phyloP scores from a whole-genome alignment of 768 basidiomycete genomes.

The Boletus pseudo-olivaceus region DNA sequence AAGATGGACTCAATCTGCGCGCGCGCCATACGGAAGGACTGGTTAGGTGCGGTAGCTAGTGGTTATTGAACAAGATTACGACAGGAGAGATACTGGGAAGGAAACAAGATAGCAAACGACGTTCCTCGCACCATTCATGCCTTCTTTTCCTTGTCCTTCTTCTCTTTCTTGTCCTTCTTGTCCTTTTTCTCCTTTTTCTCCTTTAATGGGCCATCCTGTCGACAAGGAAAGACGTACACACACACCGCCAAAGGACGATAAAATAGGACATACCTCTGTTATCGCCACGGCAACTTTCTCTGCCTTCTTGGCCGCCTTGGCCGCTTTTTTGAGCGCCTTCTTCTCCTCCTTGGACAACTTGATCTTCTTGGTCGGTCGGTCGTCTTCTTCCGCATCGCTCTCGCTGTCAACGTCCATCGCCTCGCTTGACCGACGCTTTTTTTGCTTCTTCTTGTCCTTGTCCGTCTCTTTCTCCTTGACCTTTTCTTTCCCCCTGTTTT shows the following conservation, averaged over 20 bases:
- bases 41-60: not conserved
- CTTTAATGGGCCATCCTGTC: slow-evolving; percentile 34
- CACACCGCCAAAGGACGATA: slow-evolving; percentile 1
- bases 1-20: slow-evolving; percentile 34
- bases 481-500: slow-evolving; percentile 7
- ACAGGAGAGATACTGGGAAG: not conserved
- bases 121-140: slow-evolving; percentile 20
- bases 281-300: slow-evolving; percentile 32
- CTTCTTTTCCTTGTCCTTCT: slow-evolving; percentile 51
- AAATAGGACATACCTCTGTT: slow-evolving; percentile 33
- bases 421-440: slow-evolving; percentile 67
- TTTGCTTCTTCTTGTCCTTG: slow-evolving; percentile 20
- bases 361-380: slow-evolving; percentile 60
- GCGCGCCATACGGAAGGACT: not conserved
- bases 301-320: slow-evolving; percentile 60
- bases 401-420: slow-evolving; percentile 62
- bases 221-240: not conserved
- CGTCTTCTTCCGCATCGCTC: slow-evolving; percentile 34
- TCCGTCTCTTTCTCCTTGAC: not conserved
- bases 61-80: not conserved
- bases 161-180: slow-evolving; percentile 35
- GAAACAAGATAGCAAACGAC: not conserved
- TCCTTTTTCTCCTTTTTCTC: slow-evolving; percentile 40
- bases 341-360: slow-evolving; percentile 84
- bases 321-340: slow-evolving; percentile 77